These are phyloP conservation scores for Closterium sp. DNA, from an alignment of 139 green algal genomes.

Conservation along the genomic window DNA sequence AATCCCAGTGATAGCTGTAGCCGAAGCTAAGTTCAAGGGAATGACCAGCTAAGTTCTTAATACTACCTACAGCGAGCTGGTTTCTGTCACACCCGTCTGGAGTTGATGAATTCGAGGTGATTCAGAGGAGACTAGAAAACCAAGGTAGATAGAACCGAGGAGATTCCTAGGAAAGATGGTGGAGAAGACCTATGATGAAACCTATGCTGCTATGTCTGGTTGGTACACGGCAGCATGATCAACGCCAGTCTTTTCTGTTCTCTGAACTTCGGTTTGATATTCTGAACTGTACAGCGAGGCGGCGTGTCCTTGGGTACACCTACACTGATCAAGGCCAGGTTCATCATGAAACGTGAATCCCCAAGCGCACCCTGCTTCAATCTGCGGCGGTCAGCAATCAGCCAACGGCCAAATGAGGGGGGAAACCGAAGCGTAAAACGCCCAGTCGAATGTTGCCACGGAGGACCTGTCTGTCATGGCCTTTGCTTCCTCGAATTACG, in stretches of 20 bases:
- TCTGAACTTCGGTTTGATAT: too few species aligned
- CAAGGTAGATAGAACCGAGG: too few species aligned
- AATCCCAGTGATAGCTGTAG: not conserved
- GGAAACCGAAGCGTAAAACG: not conserved
- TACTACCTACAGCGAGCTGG: not conserved
- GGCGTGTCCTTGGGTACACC: not conserved
- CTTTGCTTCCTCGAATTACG: not conserved
- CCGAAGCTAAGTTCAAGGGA: not conserved
- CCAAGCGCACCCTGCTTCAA: not conserved
- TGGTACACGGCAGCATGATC: not conserved
- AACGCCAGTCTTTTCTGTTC: not conserved
- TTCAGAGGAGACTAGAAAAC: not conserved
- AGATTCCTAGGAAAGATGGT: not conserved
- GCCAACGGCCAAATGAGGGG: not conserved
- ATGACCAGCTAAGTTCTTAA: not conserved
- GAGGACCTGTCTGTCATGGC: not conserved
- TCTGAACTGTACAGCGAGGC: too few species aligned
- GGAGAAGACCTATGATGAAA: not conserved
- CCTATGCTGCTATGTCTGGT: not conserved
- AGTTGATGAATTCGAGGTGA: not conserved
- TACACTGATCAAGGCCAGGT: not conserved
- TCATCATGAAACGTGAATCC: not conserved
- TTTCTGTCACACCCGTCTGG: not conserved
- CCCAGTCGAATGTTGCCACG: not conserved
- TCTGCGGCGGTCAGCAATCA: not conserved